phyloP scores from a whole-genome alignment of 805 yeast species.

The Debaryomyces castellii region DNA sequence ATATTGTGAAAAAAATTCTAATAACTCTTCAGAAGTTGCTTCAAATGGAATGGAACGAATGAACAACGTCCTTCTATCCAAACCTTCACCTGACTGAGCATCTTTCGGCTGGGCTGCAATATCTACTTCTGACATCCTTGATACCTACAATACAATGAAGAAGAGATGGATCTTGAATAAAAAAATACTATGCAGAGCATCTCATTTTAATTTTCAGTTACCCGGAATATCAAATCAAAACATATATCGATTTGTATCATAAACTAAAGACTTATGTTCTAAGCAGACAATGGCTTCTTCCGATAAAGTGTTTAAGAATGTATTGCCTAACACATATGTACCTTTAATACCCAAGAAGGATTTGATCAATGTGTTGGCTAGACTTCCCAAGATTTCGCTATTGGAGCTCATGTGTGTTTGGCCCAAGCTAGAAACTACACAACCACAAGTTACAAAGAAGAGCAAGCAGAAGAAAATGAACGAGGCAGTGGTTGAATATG shows the following conservation, averaged over 20 bases:
- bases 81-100: slow-evolving; percentile 25
- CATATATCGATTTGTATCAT: neutral
- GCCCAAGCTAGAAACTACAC: slow-evolving; percentile 33
- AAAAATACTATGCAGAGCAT: slow-evolving; percentile 2
- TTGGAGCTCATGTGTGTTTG: slow-evolving; percentile 32
- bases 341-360: slow-evolving; percentile 28
- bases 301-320: slow-evolving; percentile 13
- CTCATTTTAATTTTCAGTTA: neutral
- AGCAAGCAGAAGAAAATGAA: slow-evolving; percentile 22
- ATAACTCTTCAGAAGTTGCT: slow-evolving; percentile 77
- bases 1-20: slow-evolving; percentile 85
- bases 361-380: slow-evolving; percentile 18
- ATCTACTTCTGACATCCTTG: slow-evolving; percentile 1
- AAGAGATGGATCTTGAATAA: neutral
- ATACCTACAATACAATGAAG: neutral
- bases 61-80: slow-evolving; percentile 69
- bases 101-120: neutral
- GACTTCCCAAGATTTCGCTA: slow-evolving; percentile 32
- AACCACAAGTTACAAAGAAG: slow-evolving; percentile 19
- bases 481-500: slow-evolving; percentile 16
- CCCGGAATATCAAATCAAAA: slow-evolving; percentile 1
- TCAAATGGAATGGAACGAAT: slow-evolving; percentile 81
- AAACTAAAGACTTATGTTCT: no score
- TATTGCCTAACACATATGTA: slow-evolving; percentile 38
- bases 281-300: slow-evolving; percentile 5